Evolutionary conservation across 2,329 filamentous ascomycete genomes (phyloP).

Genomic region (Aspergillus latus): DNA sequence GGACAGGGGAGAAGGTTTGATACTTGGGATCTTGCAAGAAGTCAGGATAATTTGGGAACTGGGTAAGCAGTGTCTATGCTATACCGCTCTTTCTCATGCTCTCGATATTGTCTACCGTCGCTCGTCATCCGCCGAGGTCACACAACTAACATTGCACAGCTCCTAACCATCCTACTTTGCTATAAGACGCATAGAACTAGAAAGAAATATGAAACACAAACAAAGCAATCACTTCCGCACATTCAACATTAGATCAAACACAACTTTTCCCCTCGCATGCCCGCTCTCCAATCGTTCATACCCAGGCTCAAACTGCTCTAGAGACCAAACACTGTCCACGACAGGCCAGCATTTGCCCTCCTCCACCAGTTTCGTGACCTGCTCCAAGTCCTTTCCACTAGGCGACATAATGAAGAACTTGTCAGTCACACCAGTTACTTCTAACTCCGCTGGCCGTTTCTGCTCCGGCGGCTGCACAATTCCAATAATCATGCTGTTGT

Average conservation of each 20-base stretch:
- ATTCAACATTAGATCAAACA: conserved; percentile 32
- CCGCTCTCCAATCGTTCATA: conserved; percentile 42
- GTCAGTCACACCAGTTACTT: conserved; percentile 30
- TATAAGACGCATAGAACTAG: neutral
- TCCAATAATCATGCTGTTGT: conserved; percentile 40
- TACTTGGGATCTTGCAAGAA: conserved; percentile 6
- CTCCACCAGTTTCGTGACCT: conserved; percentile 43
- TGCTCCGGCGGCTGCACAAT: conserved; percentile 41
- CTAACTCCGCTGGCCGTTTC: conserved; percentile 29
- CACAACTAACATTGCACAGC: neutral
- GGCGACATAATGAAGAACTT: conserved; percentile 47
- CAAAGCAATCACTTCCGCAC: neutral
- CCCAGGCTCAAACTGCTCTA: conserved; percentile 43
- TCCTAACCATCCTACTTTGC: neutral
- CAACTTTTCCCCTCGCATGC: conserved; percentile 46
- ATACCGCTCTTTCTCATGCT: no score
- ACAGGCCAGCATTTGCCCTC: conserved; percentile 35
- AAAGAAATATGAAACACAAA: neutral
- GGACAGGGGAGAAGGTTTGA: neutral
- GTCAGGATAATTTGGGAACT: neutral
- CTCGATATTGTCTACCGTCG: no score
- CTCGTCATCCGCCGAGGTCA: no score
- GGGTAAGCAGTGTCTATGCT: no score
- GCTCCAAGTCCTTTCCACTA: conserved; percentile 35
- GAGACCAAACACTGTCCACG: conserved; percentile 44